A percentile compares a stretch with the other conserved stretches of the same genome.
Conservation (phyloP, 2,329 filamentous ascomycete species). For the Paracoccidioides lutzii region DNA sequence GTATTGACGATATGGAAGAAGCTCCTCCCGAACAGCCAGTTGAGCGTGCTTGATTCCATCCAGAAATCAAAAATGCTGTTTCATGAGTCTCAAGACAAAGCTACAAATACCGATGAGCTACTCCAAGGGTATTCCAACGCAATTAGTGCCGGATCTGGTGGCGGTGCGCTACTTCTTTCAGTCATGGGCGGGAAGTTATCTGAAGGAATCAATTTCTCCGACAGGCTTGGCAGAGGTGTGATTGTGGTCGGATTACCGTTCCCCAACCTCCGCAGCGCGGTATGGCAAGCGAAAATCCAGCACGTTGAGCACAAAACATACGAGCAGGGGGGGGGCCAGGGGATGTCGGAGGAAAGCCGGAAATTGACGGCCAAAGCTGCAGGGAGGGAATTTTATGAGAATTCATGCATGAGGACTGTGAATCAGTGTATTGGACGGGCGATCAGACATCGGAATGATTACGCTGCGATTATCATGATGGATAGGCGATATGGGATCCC, state of each 20-base stretch:
- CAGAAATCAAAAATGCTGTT: conserved; percentile 38
- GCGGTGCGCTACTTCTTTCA: conserved; percentile 64
- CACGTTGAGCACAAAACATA: conserved; percentile 58
- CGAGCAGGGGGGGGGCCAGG: conserved; percentile 15
- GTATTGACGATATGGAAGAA: conserved; percentile 53
- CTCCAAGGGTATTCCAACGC: conserved; percentile 60
- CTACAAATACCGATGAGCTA: conserved; percentile 48
- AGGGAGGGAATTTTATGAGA: conserved; percentile 76
- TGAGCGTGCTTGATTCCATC: conserved; percentile 21
- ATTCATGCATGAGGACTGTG: conserved; percentile 89
- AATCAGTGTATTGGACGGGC: conserved; percentile 93
- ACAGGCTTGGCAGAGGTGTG: conserved; percentile 76
- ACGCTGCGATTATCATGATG: conserved; percentile 76
- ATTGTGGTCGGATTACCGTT: conserved; percentile 88
- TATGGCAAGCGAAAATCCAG: conserved; percentile 86
- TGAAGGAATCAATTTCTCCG: conserved; percentile 96
- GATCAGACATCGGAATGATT: conserved; percentile 77
- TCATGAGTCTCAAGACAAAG: conserved; percentile 34
- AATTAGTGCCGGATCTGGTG: conserved; percentile 48
- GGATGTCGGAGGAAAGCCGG: conserved; percentile 15
- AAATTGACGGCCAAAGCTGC: conserved; percentile 33
- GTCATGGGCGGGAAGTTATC: conserved; percentile 91
- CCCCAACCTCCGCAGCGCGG: conserved; percentile 74
- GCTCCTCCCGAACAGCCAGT: conserved; percentile 17
- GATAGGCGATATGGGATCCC: conserved; percentile 66